Conservation (phyloP, 352 stramenopile genomes). For the Phytophthora macrochlamydospora region DNA sequence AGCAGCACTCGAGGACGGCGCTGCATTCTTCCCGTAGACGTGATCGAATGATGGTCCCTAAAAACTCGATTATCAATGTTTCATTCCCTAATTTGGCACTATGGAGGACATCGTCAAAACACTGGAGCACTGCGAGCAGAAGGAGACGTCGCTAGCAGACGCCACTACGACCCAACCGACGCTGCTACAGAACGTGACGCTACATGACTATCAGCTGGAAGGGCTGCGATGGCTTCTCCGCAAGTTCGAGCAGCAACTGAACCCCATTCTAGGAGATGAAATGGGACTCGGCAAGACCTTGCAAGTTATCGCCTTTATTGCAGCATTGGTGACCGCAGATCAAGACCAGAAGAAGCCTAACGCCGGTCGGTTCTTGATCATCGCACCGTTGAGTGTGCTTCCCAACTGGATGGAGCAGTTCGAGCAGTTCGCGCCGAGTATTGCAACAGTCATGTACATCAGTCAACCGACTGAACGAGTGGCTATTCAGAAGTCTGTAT, state of each 20-base stretch:
- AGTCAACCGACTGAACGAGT: conserved; percentile 56
- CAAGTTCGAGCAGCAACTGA: conserved; percentile 66
- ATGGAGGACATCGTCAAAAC: conserved; percentile 59
- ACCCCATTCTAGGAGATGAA: conserved; percentile 81
- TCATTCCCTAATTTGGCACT: background rate
- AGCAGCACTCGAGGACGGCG: conserved; percentile 67
- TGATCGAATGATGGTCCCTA: conserved; percentile 17
- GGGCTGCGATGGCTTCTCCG: conserved; percentile 69
- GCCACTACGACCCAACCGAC: conserved; percentile 28
- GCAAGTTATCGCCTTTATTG: conserved; percentile 77
- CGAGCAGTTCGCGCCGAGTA: conserved; percentile 62
- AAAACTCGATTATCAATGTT: background rate
- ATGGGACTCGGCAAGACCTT: conserved; percentile 88
- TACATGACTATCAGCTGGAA: conserved; percentile 77
- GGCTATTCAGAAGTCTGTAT: conserved; percentile 27
- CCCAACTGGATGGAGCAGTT: conserved; percentile 88
- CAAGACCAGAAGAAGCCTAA: conserved; percentile 5
- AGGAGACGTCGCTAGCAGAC: conserved; percentile 26
- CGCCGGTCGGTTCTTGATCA: conserved; percentile 48
- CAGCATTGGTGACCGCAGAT: conserved; percentile 38
- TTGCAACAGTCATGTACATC: conserved; percentile 60
- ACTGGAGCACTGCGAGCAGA: conserved; percentile 38
- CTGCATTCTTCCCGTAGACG: conserved; percentile 3
- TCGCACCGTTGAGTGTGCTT: conserved; percentile 80
- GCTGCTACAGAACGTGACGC: conserved; percentile 55